Evolutionary conservation across 495 filamentous ascomycete species (phyloP), one percentile per base, ranked within the genome.

Genomic region (Penicillium tannophilum): DNA sequence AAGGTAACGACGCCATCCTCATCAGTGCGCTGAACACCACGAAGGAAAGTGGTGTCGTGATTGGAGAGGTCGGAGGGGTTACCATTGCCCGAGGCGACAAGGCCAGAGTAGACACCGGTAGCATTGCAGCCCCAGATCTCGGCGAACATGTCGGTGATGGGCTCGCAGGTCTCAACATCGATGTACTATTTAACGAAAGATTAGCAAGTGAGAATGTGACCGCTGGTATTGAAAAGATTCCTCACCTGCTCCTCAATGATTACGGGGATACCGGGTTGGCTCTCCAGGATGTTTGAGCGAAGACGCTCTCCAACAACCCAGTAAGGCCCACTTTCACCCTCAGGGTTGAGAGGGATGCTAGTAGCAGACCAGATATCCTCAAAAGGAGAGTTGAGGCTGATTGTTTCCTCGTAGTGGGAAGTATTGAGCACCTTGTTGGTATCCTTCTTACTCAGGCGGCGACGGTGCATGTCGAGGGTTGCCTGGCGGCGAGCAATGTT

Each of bases 111-210:
- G 9, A 46, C 48, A 10, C 58, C 58, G n/a, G 58, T 60, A 36
- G 58, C 52, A 51, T 60, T 60, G 52, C 58, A 60, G 23, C 52
- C 52, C 58, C 58, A 60, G n/a, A 60, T 60, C 14, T 52, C 54
- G 45, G 54, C 43, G 44, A 52, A 60, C 17, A 52, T 45, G 41
- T 60, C 58, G 8, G 58, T 45, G 16, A 60, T 36, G 36, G 58
- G 58, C 52, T 60, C 52, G 41, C 58, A 55, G 45, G 58, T 60
- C 52, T 60, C 58, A 14, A 55, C 46, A 28, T 60, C 58, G 39
- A 60, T 55, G 23, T 47, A 47, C 45, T 47, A 47, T 26, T 47
- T 9, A 11, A 14, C 16, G 42, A 44, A 44, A 54, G 14, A 9
- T 51, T 42, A 16, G 49, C 35, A 31, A 50, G 45, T 52, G 26